phyloP scores from a whole-genome alignment of 306 rosid species.

The Begonia masoniana region DNA sequence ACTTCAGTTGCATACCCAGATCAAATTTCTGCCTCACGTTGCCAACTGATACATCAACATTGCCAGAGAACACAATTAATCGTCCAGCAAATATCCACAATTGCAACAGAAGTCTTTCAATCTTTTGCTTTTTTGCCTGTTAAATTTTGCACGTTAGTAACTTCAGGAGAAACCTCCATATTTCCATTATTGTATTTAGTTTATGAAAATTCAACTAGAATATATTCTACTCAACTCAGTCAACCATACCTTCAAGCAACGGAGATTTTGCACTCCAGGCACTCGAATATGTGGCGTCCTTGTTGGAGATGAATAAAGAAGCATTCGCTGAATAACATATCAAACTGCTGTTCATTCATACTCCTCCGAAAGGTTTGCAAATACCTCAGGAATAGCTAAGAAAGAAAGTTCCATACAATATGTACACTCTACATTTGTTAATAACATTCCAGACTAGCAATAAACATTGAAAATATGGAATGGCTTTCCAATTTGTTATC shows the following conservation, averaged over 20 bases:
- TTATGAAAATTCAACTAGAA: too few species aligned
- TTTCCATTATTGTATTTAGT: too few species aligned
- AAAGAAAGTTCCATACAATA: too few species aligned
- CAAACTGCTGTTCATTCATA: not conserved
- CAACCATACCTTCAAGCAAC: too few species aligned
- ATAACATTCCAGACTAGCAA: not conserved
- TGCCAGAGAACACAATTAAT: conserved; percentile 57
- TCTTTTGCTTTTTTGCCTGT: not conserved
- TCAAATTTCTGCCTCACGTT: too few species aligned
- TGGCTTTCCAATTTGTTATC: too few species aligned
- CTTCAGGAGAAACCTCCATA: not conserved
- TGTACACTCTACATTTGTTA: not conserved
- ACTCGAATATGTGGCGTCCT: conserved; percentile 31
- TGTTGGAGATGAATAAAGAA: conserved; percentile 32
- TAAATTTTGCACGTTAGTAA: too few species aligned
- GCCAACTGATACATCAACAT: conserved; percentile 9
- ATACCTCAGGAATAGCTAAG: not conserved
- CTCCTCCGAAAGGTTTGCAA: not conserved
- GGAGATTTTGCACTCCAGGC: conserved; percentile 16
- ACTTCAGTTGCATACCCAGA: too few species aligned
- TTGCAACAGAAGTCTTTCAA: too few species aligned
- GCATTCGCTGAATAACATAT: conserved; percentile 20
- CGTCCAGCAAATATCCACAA: conserved; percentile 62
- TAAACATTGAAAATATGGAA: too few species aligned
- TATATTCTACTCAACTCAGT: too few species aligned